These are phyloP conservation scores for Trichodelitschia bisporula DNA, from an alignment of 495 filamentous ascomycete genomes.

Conservation along the genomic window DNA sequence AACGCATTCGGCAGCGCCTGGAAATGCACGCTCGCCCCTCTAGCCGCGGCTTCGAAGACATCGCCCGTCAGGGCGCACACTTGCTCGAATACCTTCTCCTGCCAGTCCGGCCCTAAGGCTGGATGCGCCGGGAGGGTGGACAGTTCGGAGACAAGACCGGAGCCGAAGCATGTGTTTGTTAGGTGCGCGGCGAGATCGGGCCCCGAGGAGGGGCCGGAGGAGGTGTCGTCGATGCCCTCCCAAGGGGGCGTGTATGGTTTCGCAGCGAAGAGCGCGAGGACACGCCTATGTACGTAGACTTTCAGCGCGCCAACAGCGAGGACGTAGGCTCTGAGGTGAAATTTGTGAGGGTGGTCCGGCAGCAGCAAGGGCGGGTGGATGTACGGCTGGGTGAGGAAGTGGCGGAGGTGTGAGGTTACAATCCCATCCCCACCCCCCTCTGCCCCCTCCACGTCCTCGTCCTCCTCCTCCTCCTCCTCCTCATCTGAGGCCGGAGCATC, in stretches of 20 bases:
- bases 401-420: conserved; percentile 72
- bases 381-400: conserved; percentile 93
- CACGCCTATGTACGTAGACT: conserved; percentile 68
- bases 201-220: no score
- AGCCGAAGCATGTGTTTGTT: conserved; percentile 87
- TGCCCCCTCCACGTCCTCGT: conserved; percentile 8
- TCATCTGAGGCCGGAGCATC: conserved; percentile 26
- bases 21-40: conserved; percentile 70
- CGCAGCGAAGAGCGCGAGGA: conserved; percentile 80
- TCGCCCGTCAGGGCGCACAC: conserved; percentile 49
- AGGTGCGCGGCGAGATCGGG: conserved; percentile 38
- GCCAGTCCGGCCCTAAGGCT: conserved; percentile 34
- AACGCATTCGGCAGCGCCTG: conserved; percentile 67
- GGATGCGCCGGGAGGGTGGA: no score
- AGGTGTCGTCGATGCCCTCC: conserved; percentile 5
- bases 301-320: conserved; percentile 50
- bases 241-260: conserved; percentile 30
- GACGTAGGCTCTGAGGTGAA: conserved; percentile 85
- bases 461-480: conserved; percentile 26
- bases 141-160: conserved; percentile 38
- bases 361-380: conserved; percentile 73
- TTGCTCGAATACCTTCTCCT: conserved; percentile 39
- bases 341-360: conserved; percentile 37
- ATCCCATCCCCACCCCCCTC: conserved; percentile 26
- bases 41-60: conserved; percentile 61